Conservation (phyloP, 345 rosid species). For the Salix koriyanagi region DNA sequence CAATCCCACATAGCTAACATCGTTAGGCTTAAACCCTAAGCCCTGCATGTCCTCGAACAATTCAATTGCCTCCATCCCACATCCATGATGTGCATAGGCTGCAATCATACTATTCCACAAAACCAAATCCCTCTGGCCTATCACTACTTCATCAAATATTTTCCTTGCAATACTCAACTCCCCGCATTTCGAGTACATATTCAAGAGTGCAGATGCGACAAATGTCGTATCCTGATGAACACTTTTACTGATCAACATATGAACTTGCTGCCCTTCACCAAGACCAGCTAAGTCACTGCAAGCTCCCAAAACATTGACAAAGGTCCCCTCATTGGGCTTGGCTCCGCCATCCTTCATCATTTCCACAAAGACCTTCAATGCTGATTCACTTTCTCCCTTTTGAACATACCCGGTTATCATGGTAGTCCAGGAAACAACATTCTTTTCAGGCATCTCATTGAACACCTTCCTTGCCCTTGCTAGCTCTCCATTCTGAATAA, state of each 20-base stretch:
- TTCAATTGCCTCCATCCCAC: conserved; percentile 51
- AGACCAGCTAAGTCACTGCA: conserved; percentile 67
- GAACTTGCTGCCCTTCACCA: conserved; percentile 68
- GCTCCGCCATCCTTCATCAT: conserved; percentile 47
- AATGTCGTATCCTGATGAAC: conserved; percentile 38
- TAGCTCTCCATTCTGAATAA: conserved; percentile 46
- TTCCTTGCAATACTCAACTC: conserved; percentile 47
- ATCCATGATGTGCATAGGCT: conserved; percentile 72
- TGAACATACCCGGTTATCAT: conserved; percentile 61
- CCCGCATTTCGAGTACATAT: conserved; percentile 78
- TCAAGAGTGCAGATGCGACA: conserved; percentile 59
- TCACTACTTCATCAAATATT: conserved; percentile 42
- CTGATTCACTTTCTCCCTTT: conserved; percentile 51
- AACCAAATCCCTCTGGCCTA: conserved; percentile 47
- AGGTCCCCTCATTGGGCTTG: conserved; percentile 60
- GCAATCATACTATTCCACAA: conserved; percentile 74
- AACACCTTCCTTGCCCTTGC: conserved; percentile 48
- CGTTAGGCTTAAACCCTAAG: conserved; percentile 49
- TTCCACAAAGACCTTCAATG: conserved; percentile 43
- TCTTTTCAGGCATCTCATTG: conserved; percentile 48
- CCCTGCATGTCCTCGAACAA: conserved; percentile 55
- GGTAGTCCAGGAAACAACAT: conserved; percentile 72
- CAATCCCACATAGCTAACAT: conserved; percentile 57
- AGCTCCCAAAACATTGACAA: conserved; percentile 54
- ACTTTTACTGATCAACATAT: conserved; percentile 56